Conservation (phyloP, 305 asterid species). For the Coffea humblotiana region DNA sequence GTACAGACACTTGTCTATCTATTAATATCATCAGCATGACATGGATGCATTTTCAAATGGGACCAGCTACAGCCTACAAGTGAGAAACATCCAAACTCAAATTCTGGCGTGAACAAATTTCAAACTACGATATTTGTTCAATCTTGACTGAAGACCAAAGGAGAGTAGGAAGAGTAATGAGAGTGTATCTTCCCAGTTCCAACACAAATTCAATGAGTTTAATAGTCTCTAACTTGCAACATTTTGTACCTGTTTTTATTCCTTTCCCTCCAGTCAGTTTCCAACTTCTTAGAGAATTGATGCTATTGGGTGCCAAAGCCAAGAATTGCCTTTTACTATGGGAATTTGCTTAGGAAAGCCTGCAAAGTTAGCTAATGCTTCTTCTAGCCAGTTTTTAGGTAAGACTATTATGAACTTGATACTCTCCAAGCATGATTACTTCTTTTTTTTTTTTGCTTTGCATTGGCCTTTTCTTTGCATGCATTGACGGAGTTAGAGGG, state of each 20-base stretch:
- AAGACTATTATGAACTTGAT: slow-evolving; percentile 2
- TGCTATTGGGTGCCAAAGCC: slow-evolving; percentile 5
- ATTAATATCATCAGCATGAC: not conserved
- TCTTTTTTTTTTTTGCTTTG: not conserved
- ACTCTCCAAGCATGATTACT: not conserved
- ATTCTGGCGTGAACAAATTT: not conserved
- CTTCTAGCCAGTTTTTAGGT: slow-evolving; percentile 72
- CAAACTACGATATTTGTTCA: slow-evolving; percentile 10
- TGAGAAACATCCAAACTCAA: not conserved
- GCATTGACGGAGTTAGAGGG: not conserved
- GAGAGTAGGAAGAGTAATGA: not conserved
- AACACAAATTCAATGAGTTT: slow-evolving; percentile 17
- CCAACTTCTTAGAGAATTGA: slow-evolving; percentile 1
- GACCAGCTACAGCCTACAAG: not conserved
- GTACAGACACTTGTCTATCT: not conserved
- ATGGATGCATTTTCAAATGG: not conserved
- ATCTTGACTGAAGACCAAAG: slow-evolving; percentile 24
- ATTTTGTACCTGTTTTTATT: not conserved
- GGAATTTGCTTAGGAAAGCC: slow-evolving; percentile 68
- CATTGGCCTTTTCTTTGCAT: not conserved
- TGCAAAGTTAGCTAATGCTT: slow-evolving; percentile 70
- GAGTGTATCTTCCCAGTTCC: not conserved
- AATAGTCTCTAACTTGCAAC: slow-evolving; percentile 11
- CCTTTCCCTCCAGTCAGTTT: not conserved
- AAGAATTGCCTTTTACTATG: slow-evolving; percentile 29